These are phyloP conservation scores for Kodamaea ohmeri DNA, from an alignment of 1,139 yeast species.

Conservation along the genomic window DNA sequence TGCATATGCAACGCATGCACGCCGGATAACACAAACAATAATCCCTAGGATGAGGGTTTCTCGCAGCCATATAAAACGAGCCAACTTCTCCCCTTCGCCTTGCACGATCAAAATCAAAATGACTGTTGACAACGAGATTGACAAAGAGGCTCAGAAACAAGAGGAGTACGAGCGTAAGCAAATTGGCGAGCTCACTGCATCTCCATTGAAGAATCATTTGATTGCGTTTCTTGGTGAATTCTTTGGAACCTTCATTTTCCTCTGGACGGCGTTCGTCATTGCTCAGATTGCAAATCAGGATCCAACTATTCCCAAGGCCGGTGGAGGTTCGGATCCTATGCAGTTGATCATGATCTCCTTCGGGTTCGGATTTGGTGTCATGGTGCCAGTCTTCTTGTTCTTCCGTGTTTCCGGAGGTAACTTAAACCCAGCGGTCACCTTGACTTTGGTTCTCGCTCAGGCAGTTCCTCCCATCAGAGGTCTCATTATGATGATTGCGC, in stretches of 20 bases:
- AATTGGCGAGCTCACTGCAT: constrained; percentile 11
- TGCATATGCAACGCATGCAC: neutral
- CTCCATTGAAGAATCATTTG: constrained; percentile 30
- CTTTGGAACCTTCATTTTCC: constrained; percentile 80
- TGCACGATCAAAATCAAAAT: constrained; percentile 6
- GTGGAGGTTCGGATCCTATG: constrained; percentile 59
- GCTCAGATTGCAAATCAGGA: constrained; percentile 83
- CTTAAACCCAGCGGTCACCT: constrained; percentile 85
- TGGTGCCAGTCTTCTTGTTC: constrained; percentile 71
- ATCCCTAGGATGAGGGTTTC: too few species aligned
- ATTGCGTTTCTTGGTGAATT: constrained; percentile 56
- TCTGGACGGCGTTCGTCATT: constrained; percentile 79
- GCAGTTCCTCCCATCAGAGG: constrained; percentile 77
- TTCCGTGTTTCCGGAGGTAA: constrained; percentile 87
- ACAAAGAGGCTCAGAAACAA: constrained; percentile 31
- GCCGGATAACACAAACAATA: neutral
- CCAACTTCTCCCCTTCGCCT: neutral
- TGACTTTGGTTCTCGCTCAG: constrained; percentile 65
- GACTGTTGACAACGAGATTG: constrained; percentile 22
- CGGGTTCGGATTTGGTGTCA: constrained; percentile 86
- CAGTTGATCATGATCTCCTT: constrained; percentile 76
- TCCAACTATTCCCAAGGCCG: constrained; percentile 36
- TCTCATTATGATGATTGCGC: constrained; percentile 59
- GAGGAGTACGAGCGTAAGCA: constrained; percentile 30
- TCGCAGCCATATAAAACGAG: too few species aligned